Conservation (phyloP, 768 basidiomycete species). For the Suillus bovinus region DNA sequence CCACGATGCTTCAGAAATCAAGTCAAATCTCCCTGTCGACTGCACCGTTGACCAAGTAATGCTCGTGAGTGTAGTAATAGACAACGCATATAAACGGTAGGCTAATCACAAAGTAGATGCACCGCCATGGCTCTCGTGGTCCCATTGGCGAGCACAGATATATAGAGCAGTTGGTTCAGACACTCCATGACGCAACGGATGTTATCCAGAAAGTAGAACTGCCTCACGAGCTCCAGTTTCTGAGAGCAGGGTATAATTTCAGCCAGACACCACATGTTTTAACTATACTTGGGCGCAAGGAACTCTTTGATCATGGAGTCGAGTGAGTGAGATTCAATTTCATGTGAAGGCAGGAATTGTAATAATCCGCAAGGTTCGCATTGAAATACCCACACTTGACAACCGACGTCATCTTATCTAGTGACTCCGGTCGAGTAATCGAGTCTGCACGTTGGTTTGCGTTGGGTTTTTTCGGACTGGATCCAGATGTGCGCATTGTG, state of each 20-base stretch:
- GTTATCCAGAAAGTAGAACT: slow-evolving; percentile 28
- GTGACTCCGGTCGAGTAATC: slow-evolving; percentile 19
- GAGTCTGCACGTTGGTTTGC: slow-evolving; percentile 41
- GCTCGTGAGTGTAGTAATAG: too few relatives aligned
- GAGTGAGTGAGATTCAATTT: slow-evolving; percentile 19
- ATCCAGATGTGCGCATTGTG: slow-evolving; percentile 19
- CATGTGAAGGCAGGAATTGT: not conserved
- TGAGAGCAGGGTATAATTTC: slow-evolving; percentile 33
- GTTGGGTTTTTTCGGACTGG: slow-evolving; percentile 35
- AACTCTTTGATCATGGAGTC: slow-evolving; percentile 38
- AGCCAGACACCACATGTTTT: slow-evolving; percentile 35
- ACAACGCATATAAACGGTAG: not conserved
- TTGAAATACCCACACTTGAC: slow-evolving; percentile 12
- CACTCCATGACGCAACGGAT: slow-evolving; percentile 24
- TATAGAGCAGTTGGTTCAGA: slow-evolving; percentile 30
- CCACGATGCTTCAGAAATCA: slow-evolving; percentile 26
- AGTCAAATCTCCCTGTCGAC: slow-evolving; percentile 33
- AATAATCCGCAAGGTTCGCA: slow-evolving; percentile 1
- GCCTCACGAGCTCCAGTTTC: slow-evolving; percentile 29
- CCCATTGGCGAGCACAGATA: slow-evolving; percentile 34
- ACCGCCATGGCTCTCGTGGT: slow-evolving; percentile 36
- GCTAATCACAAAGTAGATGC: slow-evolving; percentile 26
- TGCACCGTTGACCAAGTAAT: slow-evolving; percentile 41
- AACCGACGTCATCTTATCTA: slow-evolving; percentile 6
- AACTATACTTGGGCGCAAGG: slow-evolving; percentile 32